Evolutionary conservation across 2,329 filamentous ascomycete genomes (phyloP).

Genomic region (Chaetoscypha palmicola): DNA sequence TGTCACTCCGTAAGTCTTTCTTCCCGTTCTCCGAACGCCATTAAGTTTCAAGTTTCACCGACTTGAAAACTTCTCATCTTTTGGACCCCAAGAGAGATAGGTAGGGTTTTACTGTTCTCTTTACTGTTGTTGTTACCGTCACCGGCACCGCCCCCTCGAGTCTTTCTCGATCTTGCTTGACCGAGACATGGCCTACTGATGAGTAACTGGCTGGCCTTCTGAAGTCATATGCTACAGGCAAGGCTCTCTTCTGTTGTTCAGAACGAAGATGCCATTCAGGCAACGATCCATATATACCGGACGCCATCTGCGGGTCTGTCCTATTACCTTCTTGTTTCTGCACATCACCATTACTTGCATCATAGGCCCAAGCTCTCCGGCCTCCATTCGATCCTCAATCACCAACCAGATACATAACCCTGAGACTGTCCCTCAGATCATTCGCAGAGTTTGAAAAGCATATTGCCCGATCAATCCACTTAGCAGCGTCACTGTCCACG

Average conservation of each 20-base stretch:
- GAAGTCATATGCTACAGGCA: not conserved
- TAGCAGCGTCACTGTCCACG: not conserved
- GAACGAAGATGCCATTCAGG: not conserved
- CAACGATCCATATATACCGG: not conserved
- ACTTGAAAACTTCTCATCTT: not conserved
- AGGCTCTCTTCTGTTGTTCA: not conserved
- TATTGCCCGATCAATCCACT: too few species aligned
- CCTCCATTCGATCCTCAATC: not conserved
- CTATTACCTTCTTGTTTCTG: not conserved
- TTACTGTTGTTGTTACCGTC: not conserved
- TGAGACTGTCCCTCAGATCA: not conserved
- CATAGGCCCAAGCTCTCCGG: not conserved
- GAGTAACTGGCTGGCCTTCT: not conserved
- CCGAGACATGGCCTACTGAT: not conserved
- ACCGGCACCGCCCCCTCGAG: not conserved
- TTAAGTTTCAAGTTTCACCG: not conserved
- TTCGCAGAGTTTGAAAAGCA: not conserved
- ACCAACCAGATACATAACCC: slow-evolving; percentile 1
- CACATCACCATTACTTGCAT: slow-evolving; percentile 1
- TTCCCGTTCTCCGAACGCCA: too few species aligned
- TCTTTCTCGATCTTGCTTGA: not conserved
- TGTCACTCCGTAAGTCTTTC: too few species aligned
- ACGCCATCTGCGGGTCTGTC: not conserved
- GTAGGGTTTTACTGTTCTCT: not conserved
- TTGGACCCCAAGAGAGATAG: not conserved